phyloP scores from a whole-genome alignment of 148 eudicot species.

The Rhododendron vialii region DNA sequence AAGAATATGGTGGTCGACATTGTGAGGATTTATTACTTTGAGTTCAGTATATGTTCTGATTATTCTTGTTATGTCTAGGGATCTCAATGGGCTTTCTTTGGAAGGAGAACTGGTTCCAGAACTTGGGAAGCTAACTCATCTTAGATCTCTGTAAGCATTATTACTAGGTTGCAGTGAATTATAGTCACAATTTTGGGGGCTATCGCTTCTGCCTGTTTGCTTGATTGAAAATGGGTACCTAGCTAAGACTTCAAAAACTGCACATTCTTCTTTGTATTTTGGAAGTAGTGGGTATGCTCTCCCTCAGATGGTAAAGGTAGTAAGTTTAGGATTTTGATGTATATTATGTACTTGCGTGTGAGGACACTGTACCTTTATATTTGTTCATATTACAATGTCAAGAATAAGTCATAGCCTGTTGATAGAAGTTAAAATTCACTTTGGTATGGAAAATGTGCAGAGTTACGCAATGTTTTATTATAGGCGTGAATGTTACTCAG shows the following conservation, averaged over 20 bases:
- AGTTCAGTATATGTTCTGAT: not conserved
- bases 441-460: not conserved
- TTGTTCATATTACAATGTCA: not conserved
- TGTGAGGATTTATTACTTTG: not conserved
- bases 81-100: conserved; percentile 59
- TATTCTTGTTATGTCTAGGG: conserved; percentile 26
- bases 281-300: not conserved
- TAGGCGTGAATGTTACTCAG: not conserved
- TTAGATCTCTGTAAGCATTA: conserved; percentile 64
- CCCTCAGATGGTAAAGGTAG: not conserved
- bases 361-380: not conserved
- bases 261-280: not conserved
- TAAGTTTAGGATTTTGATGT: not conserved
- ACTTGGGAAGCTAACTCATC: conserved; percentile 57
- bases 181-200: not conserved
- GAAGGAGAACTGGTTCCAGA: conserved; percentile 59
- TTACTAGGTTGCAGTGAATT: not conserved
- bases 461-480: not conserved
- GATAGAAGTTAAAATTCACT: not conserved
- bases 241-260: not conserved
- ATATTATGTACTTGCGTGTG: not conserved
- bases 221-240: not conserved
- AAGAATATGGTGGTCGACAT: not conserved
- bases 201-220: not conserved
- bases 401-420: not conserved